phyloP scores from a whole-genome alignment of 768 basidiomycete genomes.

The Mrakia frigida region DNA sequence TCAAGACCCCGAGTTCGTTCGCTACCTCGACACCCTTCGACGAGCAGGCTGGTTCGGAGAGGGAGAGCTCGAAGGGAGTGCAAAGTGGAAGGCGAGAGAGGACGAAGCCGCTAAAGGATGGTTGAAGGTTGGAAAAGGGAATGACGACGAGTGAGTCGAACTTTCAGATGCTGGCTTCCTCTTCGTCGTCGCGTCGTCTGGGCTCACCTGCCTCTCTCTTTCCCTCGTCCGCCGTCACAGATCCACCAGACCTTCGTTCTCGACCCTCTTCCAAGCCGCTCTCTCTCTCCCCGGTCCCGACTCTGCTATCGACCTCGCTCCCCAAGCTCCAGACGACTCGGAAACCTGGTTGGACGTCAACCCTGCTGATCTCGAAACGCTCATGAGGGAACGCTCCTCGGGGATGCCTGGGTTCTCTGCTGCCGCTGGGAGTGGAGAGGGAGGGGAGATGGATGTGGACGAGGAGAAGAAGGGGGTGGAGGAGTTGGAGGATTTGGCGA shows the following conservation, averaged over 20 bases:
- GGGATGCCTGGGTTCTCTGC: slow-evolving; percentile 11
- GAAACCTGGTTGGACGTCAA: slow-evolving; percentile 86
- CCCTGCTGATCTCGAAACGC: slow-evolving; percentile 65
- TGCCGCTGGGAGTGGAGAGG: slow-evolving; percentile 25
- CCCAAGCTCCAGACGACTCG: slow-evolving; percentile 53
- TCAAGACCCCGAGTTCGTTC: slow-evolving; percentile 61
- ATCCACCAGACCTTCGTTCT: slow-evolving; percentile 19
- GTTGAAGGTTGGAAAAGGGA: slow-evolving; percentile 42
- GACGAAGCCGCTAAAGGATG: slow-evolving; percentile 64
- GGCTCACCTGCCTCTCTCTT: too few relatives aligned
- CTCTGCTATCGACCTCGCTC: slow-evolving; percentile 12
- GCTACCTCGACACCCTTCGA: slow-evolving; percentile 64
- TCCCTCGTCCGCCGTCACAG: background rate
- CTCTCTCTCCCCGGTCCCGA: slow-evolving; percentile 15
- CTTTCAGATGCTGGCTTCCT: background rate
- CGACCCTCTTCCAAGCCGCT: slow-evolving; percentile 27
- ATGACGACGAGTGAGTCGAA: slow-evolving; percentile 18
- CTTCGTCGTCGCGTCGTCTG: too few relatives aligned
- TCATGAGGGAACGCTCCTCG: slow-evolving; percentile 49
- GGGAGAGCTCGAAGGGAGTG: slow-evolving; percentile 69
- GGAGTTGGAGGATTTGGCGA: slow-evolving; percentile 53
- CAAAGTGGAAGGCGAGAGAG: slow-evolving; percentile 68
- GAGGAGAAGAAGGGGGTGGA: slow-evolving; percentile 14
- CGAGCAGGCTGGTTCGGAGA: slow-evolving; percentile 66
- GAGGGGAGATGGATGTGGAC: slow-evolving; percentile 46